Evolutionary conservation across 306 rosid genomes (phyloP), one percentile per base, ranked within the genome.

Genomic region (Oxytropis ochrocephala): DNA sequence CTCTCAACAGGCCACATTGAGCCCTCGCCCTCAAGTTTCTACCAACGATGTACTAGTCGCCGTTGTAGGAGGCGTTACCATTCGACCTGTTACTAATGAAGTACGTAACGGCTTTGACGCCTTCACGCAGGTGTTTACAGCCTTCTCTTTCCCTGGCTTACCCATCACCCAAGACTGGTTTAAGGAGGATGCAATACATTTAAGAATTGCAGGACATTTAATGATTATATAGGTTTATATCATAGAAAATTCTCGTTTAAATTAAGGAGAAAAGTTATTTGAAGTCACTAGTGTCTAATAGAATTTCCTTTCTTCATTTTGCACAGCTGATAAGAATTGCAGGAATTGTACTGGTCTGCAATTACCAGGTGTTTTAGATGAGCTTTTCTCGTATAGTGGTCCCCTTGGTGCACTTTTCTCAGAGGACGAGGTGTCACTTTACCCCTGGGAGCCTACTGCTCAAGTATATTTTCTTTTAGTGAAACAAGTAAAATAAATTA

Each of bases 381-480:
- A 94, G 36, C 68, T 94, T 73, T 91, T 88, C 81, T 82, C 91
- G 2, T 94, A 94, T 77, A 62, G 66, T 62, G 99, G 97, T 29
- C 91, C 95, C 52, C 95, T 94, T 36, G 97, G 96, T 78, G 97
- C 92, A 69, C 51, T 79, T 80, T 91, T 72, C 84, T 76, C 84
- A 0, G 77, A 80, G 58, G 96, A 85, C 63, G 85, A 78, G 39
- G 85, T 94, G 70, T 91, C 95, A 12, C 96, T 94, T 61, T 70
- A 83, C 80, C 88, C 91, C 18, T 94, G 96, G 97, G 97, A 97
- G 1, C 99, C 99, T 62, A 94, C 97, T 53, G 96, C 99, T 44
- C 97, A 85, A 75, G 97, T 90, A 88, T 80, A 30, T 44, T 59
- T 55, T 60, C 52, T 73, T 49, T 74, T 14, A 58, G 39, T 13